Evolutionary conservation across 352 stramenopile species (phyloP), one percentile per base, ranked within the genome.

Genomic region (Phytophthora podocarpi): DNA sequence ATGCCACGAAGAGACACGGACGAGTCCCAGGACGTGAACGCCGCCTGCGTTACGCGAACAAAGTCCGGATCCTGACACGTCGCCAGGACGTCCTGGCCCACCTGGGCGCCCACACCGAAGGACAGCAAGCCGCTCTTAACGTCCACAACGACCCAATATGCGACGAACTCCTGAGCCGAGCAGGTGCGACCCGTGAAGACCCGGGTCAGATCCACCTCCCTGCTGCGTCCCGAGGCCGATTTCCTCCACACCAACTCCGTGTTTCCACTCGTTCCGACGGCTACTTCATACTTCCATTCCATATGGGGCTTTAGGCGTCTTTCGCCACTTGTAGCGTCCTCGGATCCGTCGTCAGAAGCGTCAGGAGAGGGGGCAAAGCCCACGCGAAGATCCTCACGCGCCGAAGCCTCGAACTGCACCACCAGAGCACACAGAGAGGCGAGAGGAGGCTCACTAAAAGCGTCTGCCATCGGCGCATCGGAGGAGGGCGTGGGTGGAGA

Each of bases 141-240:
- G 36, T 87, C 61, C 13, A 83, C 60, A 8, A 89, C 82, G 36
- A 83, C 67, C 85, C 85, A 95, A 64, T 95, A 95, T 5, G 71
- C 32, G 6, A 91, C 74, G 43, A 90, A 89, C 13, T 85, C 72
- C 21, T 76, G 71, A 5, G 59, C 24, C 2, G 78, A 82, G 60
- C 81, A 86, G n/a, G 80, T 88, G 31, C 85, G 82, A 23, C 85
- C 85, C 4, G 80, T 72, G 55, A 95, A 95, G 9, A 87, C 74
- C 15, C 70, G 73, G 5, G 49, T 52, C 30, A 95, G 59, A 23
- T 91, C 83, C 37, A 79, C 50, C 53, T 95, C 85, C 16, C 69
- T 61, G 13, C 12, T 56, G 56, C 56, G 67, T 12, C 70, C 59
- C 5, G 64, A 61, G 3, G 70, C 56, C 45, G 66, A 62, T 74